Conservation (phyloP, 805 yeast species). For the Pichia kluyveri region DNA sequence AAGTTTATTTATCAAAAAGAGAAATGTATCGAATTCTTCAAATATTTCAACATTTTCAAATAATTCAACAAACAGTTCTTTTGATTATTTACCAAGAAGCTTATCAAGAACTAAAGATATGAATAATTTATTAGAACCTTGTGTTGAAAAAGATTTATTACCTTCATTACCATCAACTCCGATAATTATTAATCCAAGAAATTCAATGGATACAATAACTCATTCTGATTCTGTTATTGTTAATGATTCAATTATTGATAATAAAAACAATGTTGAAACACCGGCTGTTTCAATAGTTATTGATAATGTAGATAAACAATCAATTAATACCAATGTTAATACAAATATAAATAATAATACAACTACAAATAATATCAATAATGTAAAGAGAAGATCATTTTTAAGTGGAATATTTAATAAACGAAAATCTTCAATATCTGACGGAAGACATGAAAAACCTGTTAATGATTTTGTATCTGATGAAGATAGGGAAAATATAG, state of each 20-base stretch:
- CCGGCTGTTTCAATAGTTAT: background rate
- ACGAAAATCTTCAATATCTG: background rate
- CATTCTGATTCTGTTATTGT: background rate
- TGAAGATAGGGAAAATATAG: background rate
- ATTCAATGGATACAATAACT: background rate
- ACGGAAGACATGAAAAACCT: background rate
- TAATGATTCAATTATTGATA: background rate
- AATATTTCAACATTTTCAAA: background rate
- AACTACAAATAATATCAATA: background rate
- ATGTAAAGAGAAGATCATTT: slow-evolving; percentile 3
- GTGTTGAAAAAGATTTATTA: slow-evolving; percentile 1
- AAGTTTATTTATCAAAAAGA: slow-evolving; percentile 1
- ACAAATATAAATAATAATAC: background rate
- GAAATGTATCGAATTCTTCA: background rate
- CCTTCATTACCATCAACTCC: slow-evolving; percentile 1
- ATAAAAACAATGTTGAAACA: background rate
- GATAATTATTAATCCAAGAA: background rate
- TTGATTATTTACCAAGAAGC: background rate
- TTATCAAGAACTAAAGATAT: background rate
- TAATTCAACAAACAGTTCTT: background rate
- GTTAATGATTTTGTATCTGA: background rate
- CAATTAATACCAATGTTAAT: background rate
- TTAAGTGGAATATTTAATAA: background rate
- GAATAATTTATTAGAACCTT: slow-evolving; percentile 1
- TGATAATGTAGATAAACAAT: background rate